Evolutionary conservation across 23 red algal species (phyloP).

Genomic region (Gracilaria domingensis): DNA sequence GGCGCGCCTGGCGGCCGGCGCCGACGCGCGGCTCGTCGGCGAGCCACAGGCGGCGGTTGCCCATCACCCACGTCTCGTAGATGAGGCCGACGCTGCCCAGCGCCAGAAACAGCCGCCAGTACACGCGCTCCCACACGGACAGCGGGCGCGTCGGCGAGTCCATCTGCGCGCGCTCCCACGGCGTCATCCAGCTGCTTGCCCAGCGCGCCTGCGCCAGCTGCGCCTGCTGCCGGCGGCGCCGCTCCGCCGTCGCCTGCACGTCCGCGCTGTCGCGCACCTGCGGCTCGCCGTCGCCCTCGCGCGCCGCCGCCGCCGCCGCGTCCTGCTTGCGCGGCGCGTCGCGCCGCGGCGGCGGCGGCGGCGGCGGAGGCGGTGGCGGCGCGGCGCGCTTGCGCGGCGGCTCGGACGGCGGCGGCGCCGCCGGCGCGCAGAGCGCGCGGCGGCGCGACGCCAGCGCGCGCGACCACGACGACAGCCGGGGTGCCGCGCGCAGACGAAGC

Average conservation of each 20-base stretch:
- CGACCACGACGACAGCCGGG: background rate
- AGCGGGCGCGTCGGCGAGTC: conserved; percentile 32
- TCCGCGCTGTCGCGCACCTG: background rate
- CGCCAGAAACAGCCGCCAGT: conserved; percentile 56
- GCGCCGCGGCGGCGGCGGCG: too few species aligned
- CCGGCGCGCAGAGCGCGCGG: too few species aligned
- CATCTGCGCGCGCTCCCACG: conserved; percentile 64
- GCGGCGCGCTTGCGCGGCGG: too few species aligned
- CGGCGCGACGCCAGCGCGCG: too few species aligned
- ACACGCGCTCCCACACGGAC: conserved; percentile 43
- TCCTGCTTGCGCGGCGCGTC: too few species aligned
- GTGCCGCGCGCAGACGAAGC: background rate
- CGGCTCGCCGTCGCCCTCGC: too few species aligned
- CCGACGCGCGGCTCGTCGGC: background rate
- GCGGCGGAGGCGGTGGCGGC: too few species aligned
- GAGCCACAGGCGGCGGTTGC: conserved; percentile 21
- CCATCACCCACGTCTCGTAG: conserved; percentile 62
- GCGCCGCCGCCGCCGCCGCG: too few species aligned
- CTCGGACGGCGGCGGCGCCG: too few species aligned
- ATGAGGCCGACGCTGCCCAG: conserved; percentile 43
- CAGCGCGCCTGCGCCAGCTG: conserved; percentile 17
- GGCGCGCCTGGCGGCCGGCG: background rate
- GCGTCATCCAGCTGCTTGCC: conserved; percentile 61
- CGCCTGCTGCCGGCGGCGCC: background rate
- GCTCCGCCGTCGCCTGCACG: conserved; percentile 30